Base-by-base conservation (phyloP, 1,139 yeast species). In the Suzukiozyma palmioleophila region DNA sequence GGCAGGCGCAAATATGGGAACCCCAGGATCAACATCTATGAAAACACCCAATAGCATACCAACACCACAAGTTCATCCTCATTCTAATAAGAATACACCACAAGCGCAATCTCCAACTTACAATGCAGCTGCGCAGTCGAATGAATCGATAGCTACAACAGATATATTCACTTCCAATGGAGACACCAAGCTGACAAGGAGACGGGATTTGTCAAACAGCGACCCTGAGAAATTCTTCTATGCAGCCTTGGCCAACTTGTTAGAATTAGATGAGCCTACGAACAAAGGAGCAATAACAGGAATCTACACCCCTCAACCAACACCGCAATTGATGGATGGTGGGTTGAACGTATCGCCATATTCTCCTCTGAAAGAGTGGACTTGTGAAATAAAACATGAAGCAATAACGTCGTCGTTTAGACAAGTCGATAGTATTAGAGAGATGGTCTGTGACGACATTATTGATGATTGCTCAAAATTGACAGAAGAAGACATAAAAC, bases 151-250 rank as follows among this genome's bases (percentile, higher is more conserved):
- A 33, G 55, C 62, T 3, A 51, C 55, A 26, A 58, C 56, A 22
- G 64, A 59, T 39, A 53, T 60, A 27, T 60, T 60, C 42, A 49
- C 52, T 21, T 45, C 50, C 36, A 49, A 48, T 36, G 56, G 54
- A 2, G 74, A 70, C 46, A 50, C 61, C 11, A 66, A 62, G 41
- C 58, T 66, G 43, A 61, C 66, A 28, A 69, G 62, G 45, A 58
- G 83, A 41, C 63, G 77, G 38, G 77, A 73, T 37, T 62, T 77
- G 39, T 71, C 76, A 1, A 55, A 54, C 37, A 49, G 55, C 21
- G 76, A 77, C 48, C 77, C 81, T 0, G 70, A 72, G 39, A 61
- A 62, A 43, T 77, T 75, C 53, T 74, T 77, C 52, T 62, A 71
- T 39, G 73, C 79, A 0, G 67, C 81, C 1, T 59, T 77, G 43